Evolutionary conservation across 257 asterid species (phyloP), one percentile per base, ranked within the genome.

Genomic region (Ligustrum vulgare): DNA sequence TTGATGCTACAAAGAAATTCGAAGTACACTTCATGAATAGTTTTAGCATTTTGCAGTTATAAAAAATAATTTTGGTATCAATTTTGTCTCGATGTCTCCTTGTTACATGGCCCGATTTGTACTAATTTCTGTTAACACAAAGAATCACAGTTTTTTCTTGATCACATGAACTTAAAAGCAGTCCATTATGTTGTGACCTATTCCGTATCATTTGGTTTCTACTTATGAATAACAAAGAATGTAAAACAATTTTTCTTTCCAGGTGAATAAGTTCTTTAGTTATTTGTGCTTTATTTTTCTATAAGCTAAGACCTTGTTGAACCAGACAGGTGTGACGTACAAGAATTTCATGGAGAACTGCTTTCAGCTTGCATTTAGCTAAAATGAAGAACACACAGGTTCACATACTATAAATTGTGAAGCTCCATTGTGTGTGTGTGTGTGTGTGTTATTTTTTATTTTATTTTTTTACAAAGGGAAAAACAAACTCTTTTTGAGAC

Each of bases 381-480:
- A 81, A 83, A 77, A 87, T 87, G 91, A 83, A 75, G 88, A 83
- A 82, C 77, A 2, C 58, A 64, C 84, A 85, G 91, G 87, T 87
- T 68, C 62, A 47, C 45, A 39, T 35, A 72, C 49, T 60, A 43
- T 12, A 33, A 43, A 45, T 73, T 75, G 22, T 74, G 72, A 36
- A 43, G 34, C 69, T 60, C 39, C 45, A 2, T 39, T 39, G n/a
- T n/a, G n/a, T n/a, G n/a, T n/a, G n/a, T n/a, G n/a, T n/a, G n/a
- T n/a, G 34, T 33, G 36, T n/a, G n/a, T n/a, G 6, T 34, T 1
- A 0, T 33, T 33, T 3, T 33, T 3, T 3, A 33, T 49, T 45
- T 72, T 39, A 0, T 37, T 34, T 78, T 36, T 62, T 43, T 43
- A 12, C 51, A 9, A 5, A 11, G 63, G 18, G 51, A 58, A 22